Percentiles rank a stretch among this genome's conserved stretches.
Evolutionary conservation across 2,329 filamentous ascomycete genomes (phyloP).

Genomic region (Neofusicoccum kwambonambiense): DNA sequence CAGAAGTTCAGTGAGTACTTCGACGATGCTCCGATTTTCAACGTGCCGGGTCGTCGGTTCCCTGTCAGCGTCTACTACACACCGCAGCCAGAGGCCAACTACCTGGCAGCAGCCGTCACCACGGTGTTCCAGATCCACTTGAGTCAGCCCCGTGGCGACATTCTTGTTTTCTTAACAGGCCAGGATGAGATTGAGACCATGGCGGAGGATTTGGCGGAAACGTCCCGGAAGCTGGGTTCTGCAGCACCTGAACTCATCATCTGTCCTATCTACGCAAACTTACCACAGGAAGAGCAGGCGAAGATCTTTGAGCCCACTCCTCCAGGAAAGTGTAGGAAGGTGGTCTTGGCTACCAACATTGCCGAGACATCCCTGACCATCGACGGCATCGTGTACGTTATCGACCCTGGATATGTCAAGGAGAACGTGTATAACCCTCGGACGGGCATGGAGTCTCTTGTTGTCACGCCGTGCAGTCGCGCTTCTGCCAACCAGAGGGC

Average conservation of each 20-base stretch:
- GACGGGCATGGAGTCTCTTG: constrained; percentile 87
- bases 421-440: constrained; percentile 91
- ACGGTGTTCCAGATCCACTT: constrained; percentile 96
- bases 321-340: constrained; percentile 72
- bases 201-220: constrained; percentile 80
- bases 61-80: constrained; percentile 92
- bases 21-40: constrained; percentile 89
- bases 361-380: constrained; percentile 95
- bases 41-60: constrained; percentile 84
- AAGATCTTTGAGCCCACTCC: constrained; percentile 96
- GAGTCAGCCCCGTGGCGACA: constrained; percentile 77
- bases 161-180: constrained; percentile 90
- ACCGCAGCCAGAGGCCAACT: constrained; percentile 88
- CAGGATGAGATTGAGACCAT: constrained; percentile 95
- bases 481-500: constrained; percentile 91
- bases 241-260: constrained; percentile 85
- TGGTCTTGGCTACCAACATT: constrained; percentile 94
- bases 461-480: constrained; percentile 86
- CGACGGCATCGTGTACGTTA: constrained; percentile 93
- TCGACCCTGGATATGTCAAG: constrained; percentile 93
- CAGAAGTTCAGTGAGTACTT: constrained; percentile 91
- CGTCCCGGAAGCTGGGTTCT: constrained; percentile 78
- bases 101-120: constrained; percentile 84
- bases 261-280: constrained; percentile 89
- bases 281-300: constrained; percentile 85